These are phyloP conservation scores for Physocladia obscura DNA, from an alignment of 192 early-diverging fungal species.

Conservation along the genomic window DNA sequence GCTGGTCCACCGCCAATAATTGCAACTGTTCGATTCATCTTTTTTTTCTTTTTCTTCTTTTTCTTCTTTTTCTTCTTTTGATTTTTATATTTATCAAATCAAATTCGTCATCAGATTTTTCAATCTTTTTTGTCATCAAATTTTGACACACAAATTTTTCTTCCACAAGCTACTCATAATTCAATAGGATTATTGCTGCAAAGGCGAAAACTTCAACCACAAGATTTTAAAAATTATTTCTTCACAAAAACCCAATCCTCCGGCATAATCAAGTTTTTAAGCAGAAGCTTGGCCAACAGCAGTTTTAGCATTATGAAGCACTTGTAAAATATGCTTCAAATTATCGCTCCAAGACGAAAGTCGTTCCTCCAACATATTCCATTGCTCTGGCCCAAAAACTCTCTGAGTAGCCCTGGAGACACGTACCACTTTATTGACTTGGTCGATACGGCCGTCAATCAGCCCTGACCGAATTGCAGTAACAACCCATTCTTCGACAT, in stretches of 20 bases:
- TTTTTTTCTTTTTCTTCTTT: too few relatives aligned
- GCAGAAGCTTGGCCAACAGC: not conserved
- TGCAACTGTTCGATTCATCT: too few relatives aligned
- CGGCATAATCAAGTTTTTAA: not conserved
- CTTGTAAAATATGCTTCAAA: slow-evolving; percentile 76
- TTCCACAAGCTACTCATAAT: too few relatives aligned
- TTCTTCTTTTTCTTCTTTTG: too few relatives aligned
- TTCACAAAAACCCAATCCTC: too few relatives aligned
- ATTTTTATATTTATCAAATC: too few relatives aligned
- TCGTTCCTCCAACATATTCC: slow-evolving; percentile 68
- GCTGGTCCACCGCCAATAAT: slow-evolving; percentile 55
- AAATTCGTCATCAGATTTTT: too few relatives aligned
- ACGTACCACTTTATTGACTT: slow-evolving; percentile 75
- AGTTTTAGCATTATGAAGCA: slow-evolving; percentile 56
- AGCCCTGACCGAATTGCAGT: slow-evolving; percentile 87
- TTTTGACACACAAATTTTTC: too few relatives aligned
- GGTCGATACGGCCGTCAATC: slow-evolving; percentile 93
- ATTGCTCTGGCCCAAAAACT: slow-evolving; percentile 78
- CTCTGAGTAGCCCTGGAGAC: slow-evolving; percentile 83
- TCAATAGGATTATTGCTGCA: too few relatives aligned
- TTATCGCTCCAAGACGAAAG: slow-evolving; percentile 79
- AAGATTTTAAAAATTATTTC: too few relatives aligned
- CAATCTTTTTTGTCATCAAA: too few relatives aligned
- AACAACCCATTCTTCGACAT: slow-evolving; percentile 96
- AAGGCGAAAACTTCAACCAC: too few relatives aligned